phyloP scores from a whole-genome alignment of 495 filamentous ascomycete genomes.

The Hyaloscypha hepaticicola region DNA sequence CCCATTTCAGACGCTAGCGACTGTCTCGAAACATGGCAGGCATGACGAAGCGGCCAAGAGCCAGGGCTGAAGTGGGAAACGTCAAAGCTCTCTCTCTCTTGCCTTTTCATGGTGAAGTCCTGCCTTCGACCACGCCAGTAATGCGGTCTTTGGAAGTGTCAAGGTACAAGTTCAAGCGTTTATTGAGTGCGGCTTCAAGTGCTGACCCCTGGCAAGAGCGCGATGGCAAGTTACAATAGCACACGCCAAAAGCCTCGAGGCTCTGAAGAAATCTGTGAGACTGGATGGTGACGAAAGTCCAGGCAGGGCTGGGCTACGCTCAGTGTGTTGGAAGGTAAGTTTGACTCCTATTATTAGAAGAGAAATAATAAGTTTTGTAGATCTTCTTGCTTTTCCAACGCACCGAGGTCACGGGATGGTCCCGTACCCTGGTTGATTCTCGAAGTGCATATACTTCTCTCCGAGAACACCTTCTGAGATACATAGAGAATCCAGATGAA shows the following conservation, averaged over 20 bases:
- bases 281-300: conserved; percentile 54
- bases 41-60: not conserved
- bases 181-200: not conserved
- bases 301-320: conserved; percentile 73
- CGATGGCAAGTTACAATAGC: conserved; percentile 68
- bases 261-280: conserved; percentile 66
- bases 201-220: conserved; percentile 34
- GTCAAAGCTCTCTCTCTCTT: not conserved
- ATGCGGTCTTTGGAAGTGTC: conserved; percentile 67
- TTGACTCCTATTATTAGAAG: conserved; percentile 9
- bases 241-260: conserved; percentile 56
- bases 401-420: conserved; percentile 67
- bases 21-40: not conserved
- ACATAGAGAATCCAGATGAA: conserved; percentile 79
- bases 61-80: not conserved
- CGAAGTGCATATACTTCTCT: conserved; percentile 72
- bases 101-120: not conserved
- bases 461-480: conserved; percentile 70
- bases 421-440: conserved; percentile 60
- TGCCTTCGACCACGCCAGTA: conserved; percentile 19
- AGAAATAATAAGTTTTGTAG: conserved; percentile 41
- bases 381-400: conserved; percentile 78
- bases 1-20: not conserved
- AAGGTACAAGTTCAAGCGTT: conserved; percentile 42
- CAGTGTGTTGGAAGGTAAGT: conserved; percentile 89